Base-by-base conservation (phyloP, 2,329 filamentous ascomycete genomes). In the Epichloe uncinata region DNA sequence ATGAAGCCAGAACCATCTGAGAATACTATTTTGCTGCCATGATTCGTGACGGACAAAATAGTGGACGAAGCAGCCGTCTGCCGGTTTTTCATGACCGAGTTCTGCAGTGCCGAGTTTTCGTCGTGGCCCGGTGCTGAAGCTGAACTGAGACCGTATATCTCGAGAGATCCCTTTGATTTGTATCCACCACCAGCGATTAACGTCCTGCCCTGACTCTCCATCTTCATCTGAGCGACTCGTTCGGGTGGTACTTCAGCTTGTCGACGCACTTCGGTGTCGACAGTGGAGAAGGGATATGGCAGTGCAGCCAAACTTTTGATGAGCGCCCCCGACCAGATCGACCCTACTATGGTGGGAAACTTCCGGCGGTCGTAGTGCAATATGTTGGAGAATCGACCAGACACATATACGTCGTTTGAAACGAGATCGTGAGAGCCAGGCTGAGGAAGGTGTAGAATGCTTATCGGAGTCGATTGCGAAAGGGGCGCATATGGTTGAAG, bases 131-230 rank as follows among this genome's bases (percentile, higher is more conserved):
- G 54, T n/a, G 58, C 56, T 20, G 54, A 59, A 52, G 49, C 60
- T 42, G 56, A 61, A 41, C 56, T 66, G 22, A 87, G 67, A 13
- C 81, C 81, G 63, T 95, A 95, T n/a, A 95, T 69, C 61, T 97
- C 91, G 2, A 97, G 71, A 0, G 85, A 90, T 0, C 91, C 91
- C 64, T 93, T 90, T 34, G 85, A 87, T 58, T 93, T 94, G 69
- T 96, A 96, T 61, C 91, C 87, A 5, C 90, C 91, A 38, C 85
- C 87, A 3, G 88, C 87, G 47, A 95, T 77, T 26, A 96, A 67
- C 0, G 84, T 89, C 43, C 82, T 73, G 0, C 82, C 76, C 12
- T 65, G 75, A 0, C 66, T 58, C 0, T 64, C 63, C n/a, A 60
- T 66, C 56, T 83, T 83, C n/a, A 73, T 73, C 16, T 70, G 67